Base-by-base conservation (phyloP, 129 eudicot genomes). In the Artemisia argyi region DNA sequence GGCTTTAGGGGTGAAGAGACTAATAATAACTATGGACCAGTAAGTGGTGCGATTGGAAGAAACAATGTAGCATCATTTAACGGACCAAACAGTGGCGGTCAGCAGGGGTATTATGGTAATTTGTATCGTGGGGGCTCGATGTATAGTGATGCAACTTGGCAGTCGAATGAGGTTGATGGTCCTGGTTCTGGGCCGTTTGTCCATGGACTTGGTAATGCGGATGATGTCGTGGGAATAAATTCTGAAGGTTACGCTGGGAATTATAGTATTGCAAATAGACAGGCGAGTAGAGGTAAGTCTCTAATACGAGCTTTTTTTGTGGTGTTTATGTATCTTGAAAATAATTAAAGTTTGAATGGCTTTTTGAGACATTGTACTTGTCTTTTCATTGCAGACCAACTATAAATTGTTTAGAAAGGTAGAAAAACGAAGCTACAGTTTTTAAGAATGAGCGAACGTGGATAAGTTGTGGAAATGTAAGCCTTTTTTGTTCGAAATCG, bases 81-180 rank as follows among this genome's bases (percentile, higher is more conserved):
- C 61, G 81, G 84, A 52, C 75, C 78, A 35, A 71, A 65, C 54
- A 71, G 61, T 60, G 85, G 83, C 77, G 86, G 71, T 58, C 81
- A 81, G 66, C 89, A 85, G 32, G 85, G 80, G 3, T 69, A 85
- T 30, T 82, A 91, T 73, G 91, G 83, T 32, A 92, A 86, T 71
- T 68, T 83, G 60, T 74, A 83, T 44, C 85, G 86, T 35, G 71
- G 87, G 62, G 88, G 83, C 47, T 82, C 88, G 14, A 73, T 77
- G 65, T 83, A 85, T 76, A 87, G 86, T 52, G 95, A 91, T 72
- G 76, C 87, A n/a, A 78, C 91, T 32, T 91, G 97, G 97, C 87
- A 85, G 53, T 83, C 88, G 71, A 74, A 83, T 68, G 97, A 81
- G 72, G 74, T 83, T 8, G 85, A 85, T 64, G 78, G 79, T 78